phyloP scores from a whole-genome alignment of 2,329 filamentous ascomycete species.

The Talaromyces sp. region DNA sequence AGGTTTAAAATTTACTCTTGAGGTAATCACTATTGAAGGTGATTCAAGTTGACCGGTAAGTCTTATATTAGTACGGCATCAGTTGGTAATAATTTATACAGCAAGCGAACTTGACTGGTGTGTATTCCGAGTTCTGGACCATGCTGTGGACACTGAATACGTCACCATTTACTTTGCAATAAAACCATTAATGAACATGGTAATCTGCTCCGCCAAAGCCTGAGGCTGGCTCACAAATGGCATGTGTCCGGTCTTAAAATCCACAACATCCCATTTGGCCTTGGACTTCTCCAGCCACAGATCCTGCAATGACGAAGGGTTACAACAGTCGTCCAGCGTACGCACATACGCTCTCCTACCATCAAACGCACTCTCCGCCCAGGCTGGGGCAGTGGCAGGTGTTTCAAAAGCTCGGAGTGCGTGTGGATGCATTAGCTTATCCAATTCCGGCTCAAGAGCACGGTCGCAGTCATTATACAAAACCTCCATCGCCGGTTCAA shows the following conservation, averaged over 20 bases:
- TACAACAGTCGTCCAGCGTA: background rate
- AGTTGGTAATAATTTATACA: background rate
- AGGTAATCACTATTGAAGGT: too few relatives aligned
- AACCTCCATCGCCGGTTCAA: background rate
- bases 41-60: too few relatives aligned
- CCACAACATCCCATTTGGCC: background rate
- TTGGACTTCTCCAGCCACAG: conserved; percentile 1
- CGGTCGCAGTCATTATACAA: background rate
- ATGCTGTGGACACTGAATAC: background rate
- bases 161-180: background rate
- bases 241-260: background rate
- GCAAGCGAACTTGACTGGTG: background rate
- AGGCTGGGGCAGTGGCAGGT: background rate
- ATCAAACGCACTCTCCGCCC: conserved; percentile 1
- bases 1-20: too few relatives aligned
- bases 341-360: background rate
- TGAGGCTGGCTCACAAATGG: conserved; percentile 1
- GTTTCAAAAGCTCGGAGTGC: background rate
- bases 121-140: background rate
- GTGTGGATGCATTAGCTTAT: background rate
- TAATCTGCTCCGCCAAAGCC: background rate
- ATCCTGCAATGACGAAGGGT: background rate
- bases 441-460: background rate
- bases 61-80: too few relatives aligned
- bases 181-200: background rate